Percentiles rank a stretch among this genome's conserved stretches.
phyloP scores from a whole-genome alignment of 495 filamentous ascomycete species.

The Neurospora discreta region DNA sequence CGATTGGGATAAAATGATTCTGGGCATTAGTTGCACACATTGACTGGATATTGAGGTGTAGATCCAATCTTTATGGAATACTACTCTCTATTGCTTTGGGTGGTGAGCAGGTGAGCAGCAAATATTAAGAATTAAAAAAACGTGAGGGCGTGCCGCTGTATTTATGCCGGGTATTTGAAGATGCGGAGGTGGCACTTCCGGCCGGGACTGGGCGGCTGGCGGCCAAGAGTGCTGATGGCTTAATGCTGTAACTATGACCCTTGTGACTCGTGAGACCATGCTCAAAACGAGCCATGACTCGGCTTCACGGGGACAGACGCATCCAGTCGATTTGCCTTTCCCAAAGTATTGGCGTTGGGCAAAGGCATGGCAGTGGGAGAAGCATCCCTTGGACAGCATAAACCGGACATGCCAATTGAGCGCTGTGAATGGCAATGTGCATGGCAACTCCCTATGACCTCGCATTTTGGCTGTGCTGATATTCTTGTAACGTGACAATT shows the following conservation, averaged over 20 bases:
- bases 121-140: neutral
- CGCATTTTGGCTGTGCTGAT: neutral
- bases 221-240: neutral
- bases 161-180: constrained; percentile 17
- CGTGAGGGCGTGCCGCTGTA: constrained; percentile 4
- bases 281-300: neutral
- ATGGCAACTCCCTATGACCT: neutral
- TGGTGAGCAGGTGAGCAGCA: neutral
- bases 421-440: neutral
- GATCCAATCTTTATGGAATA: neutral
- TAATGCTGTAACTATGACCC: neutral
- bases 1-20: neutral
- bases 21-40: neutral
- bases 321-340: too few species aligned
- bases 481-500: too few species aligned
- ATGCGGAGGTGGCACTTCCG: constrained; percentile 13
- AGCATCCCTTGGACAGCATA: neutral
- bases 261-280: neutral
- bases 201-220: neutral
- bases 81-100: neutral
- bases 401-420: neutral
- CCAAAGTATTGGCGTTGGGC: too few species aligned
- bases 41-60: neutral
- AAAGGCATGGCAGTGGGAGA: too few species aligned
- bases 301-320: neutral